Conservation (phyloP, 129 eudicot genomes). For the Centella asiatica region DNA sequence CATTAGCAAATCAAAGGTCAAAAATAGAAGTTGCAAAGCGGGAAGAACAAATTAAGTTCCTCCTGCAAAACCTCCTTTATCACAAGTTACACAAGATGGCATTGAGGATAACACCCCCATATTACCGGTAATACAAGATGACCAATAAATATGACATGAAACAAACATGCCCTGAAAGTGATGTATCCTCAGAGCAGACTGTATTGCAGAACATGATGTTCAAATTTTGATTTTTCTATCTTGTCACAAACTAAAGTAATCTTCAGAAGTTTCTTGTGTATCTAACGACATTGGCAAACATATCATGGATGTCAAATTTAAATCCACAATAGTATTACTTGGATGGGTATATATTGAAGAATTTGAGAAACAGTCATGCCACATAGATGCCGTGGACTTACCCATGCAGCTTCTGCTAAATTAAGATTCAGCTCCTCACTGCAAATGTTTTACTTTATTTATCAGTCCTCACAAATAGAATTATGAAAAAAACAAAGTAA, state of each 20-base stretch:
- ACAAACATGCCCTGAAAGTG: background rate
- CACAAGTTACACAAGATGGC: too few species aligned
- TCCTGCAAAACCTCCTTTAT: too few species aligned
- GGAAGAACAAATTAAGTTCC: too few species aligned
- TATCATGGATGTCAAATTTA: background rate
- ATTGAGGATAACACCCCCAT: too few species aligned
- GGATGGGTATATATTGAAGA: background rate
- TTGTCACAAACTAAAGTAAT: background rate
- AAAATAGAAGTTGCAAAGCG: too few species aligned
- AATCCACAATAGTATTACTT: background rate
- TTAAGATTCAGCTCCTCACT: conserved; percentile 86
- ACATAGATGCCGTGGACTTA: conserved; percentile 22
- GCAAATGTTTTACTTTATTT: conserved; percentile 26
- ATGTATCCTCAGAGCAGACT: background rate
- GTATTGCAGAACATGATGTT: background rate
- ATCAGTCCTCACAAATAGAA: conserved; percentile 6
- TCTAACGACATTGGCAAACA: background rate
- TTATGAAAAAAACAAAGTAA: background rate
- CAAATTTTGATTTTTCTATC: background rate
- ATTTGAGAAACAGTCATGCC: background rate
- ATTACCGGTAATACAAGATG: too few species aligned
- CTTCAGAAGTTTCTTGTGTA: background rate
- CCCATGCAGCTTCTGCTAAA: conserved; percentile 97
- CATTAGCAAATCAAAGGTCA: too few species aligned
- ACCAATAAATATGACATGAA: too few species aligned